Percentiles rank a stretch among this genome's conserved stretches.
These are phyloP conservation scores for Diplodia scrobiculata DNA, from an alignment of 2,329 filamentous ascomycete species.

Conservation along the genomic window DNA sequence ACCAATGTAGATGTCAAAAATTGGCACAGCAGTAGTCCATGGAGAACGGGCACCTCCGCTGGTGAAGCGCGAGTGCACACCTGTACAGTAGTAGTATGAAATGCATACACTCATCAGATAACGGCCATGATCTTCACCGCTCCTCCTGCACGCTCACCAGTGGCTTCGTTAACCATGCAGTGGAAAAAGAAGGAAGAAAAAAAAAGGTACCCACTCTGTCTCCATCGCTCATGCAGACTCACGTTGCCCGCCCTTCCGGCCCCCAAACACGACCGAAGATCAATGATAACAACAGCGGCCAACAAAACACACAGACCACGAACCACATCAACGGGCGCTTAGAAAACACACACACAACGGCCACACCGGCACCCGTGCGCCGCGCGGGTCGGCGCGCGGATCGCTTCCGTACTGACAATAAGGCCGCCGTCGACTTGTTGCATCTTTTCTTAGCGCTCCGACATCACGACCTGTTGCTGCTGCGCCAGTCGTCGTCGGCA, in stretches of 20 bases:
- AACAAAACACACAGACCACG: background rate
- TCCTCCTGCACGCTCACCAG: background rate
- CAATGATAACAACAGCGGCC: background rate
- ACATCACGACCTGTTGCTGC: no score
- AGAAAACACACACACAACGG: background rate
- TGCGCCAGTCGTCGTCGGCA: no score
- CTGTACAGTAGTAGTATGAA: background rate
- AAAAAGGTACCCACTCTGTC: background rate
- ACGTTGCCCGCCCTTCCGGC: background rate
- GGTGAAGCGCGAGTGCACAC: background rate
- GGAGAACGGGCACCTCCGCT: background rate
- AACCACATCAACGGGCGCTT: background rate
- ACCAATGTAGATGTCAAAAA: background rate
- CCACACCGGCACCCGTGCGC: background rate
- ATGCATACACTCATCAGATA: background rate
- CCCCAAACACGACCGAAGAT: background rate
- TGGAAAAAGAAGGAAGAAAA: background rate
- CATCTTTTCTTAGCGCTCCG: no score
- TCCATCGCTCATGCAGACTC: background rate
- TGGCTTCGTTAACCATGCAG: background rate
- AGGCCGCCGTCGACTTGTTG: no score
- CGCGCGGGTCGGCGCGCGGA: background rate
- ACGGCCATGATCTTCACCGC: background rate
- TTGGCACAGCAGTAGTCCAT: background rate
- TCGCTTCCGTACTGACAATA: background rate